Evolutionary conservation across 495 filamentous ascomycete genomes (phyloP), one percentile per base, ranked within the genome.

Genomic region (Melanomma pulvis-pyrius): DNA sequence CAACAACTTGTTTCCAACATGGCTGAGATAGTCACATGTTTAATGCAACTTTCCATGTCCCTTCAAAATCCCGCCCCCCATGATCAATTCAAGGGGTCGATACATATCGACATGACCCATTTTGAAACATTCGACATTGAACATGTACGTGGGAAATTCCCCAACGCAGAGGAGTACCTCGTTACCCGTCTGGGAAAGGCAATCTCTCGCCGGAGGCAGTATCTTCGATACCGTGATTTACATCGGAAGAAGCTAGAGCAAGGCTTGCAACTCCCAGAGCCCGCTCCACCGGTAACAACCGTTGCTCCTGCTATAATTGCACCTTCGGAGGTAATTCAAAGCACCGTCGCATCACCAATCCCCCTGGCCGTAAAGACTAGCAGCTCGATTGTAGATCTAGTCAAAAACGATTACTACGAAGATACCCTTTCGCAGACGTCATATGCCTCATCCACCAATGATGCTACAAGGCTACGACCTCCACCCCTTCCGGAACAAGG

Each of bases 11-110:
- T 61, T 0, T 53, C 29, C 9, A 61, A 61, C 22, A 48, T 49
- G 11, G 46, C 63, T 9, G 57, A 67, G 26, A 67, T 67, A 8
- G 60, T 53, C 25, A 67, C 63, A 15, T 67, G 63, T 26, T 39
- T 67, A 25, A 60, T 67, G 55, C 63, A 56, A 9, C 56, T 67
- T 7, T 61, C 63, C 12, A 54, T 61, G 56, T 46, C 63, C n/a
- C 55, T 67, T 28, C 55, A 48, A 22, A 67, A 67, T 39, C 63
- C 63, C 13, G 63, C 63, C 12, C 56, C 63, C 2, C 56, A 61
- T 48, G 28, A 67, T 36, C 55, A 61, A 28, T 60, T 67, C 63
- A 57, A 60, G 21, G 57, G 29, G 21, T 61, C 55, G 19, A 8
- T 19, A 13, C 19, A 53, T 2, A 48, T 67, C 17, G 63, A 60